A percentile compares a stretch with the other conserved stretches of the same genome.
phyloP scores from a whole-genome alignment of 805 yeast genomes.

The Yarrowia sp. region DNA sequence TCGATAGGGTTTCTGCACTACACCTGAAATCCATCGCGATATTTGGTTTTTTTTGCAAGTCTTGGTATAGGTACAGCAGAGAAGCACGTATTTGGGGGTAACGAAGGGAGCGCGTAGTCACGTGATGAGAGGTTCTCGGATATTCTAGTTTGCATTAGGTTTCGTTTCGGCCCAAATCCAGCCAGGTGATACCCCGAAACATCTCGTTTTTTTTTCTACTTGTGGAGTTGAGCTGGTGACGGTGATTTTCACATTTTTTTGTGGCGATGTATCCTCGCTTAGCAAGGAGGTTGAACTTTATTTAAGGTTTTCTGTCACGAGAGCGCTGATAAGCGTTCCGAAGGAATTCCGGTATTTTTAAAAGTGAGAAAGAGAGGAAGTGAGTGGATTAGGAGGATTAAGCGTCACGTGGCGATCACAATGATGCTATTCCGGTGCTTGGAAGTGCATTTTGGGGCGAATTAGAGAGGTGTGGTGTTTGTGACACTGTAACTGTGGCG shows the following conservation, averaged over 20 bases:
- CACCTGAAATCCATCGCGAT: slow-evolving; percentile 15
- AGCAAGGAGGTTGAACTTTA: no score
- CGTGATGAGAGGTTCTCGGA: neutral
- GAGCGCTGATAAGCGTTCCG: no score
- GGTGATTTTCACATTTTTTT: neutral
- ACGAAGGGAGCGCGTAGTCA: neutral
- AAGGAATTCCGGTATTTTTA: no score
- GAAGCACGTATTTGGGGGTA: slow-evolving; percentile 19
- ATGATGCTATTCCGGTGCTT: no score
- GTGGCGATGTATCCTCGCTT: neutral
- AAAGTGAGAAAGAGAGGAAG: no score
- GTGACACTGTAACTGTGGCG: no score
- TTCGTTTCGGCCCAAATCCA: neutral
- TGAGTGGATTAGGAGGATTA: no score
- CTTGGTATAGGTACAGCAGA: slow-evolving; percentile 11
- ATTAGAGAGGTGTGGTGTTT: no score
- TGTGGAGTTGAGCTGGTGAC: neutral
- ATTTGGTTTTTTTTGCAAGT: neutral
- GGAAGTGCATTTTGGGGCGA: no score
- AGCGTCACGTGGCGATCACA: no score
- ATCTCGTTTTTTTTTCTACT: neutral
- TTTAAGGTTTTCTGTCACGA: no score
- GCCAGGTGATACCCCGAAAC: slow-evolving; percentile 6
- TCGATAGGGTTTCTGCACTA: neutral
- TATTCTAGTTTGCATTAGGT: slow-evolving; percentile 1